Evolutionary conservation across 768 basidiomycete genomes (phyloP).

Genomic region (Xerocomellus dryophilus): DNA sequence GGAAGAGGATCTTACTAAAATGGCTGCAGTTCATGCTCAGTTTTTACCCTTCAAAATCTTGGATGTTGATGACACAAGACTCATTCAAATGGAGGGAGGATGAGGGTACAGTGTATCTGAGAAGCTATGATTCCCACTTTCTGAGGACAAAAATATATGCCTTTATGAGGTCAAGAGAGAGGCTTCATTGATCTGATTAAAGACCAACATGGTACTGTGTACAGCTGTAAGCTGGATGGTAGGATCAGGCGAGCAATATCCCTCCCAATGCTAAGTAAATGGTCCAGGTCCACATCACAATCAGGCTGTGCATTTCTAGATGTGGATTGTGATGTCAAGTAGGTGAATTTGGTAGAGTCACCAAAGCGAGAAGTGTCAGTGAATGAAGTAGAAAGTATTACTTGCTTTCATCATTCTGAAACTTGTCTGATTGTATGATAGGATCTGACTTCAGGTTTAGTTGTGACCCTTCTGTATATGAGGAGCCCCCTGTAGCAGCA

Average conservation of each 20-base stretch:
- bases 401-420: too few species aligned
- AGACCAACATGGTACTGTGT: background rate
- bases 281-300: background rate
- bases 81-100: background rate
- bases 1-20: background rate
- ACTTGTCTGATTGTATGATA: too few species aligned
- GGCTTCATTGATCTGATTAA: background rate
- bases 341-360: too few species aligned
- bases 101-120: background rate
- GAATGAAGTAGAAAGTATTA: too few species aligned
- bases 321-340: too few species aligned
- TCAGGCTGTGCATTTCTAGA: background rate
- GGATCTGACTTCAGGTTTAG: too few species aligned
- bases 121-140: background rate
- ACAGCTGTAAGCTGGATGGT: background rate
- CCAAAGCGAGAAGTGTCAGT: too few species aligned
- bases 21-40: too few species aligned
- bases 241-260: background rate
- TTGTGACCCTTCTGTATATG: too few species aligned
- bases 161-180: background rate
- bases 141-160: background rate
- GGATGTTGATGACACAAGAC: too few species aligned
- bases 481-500: background rate
- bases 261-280: background rate
- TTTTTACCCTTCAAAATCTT: too few species aligned